Base-by-base conservation (phyloP, 2,329 filamentous ascomycete species). In the Neopestalotiopsis rosae region DNA sequence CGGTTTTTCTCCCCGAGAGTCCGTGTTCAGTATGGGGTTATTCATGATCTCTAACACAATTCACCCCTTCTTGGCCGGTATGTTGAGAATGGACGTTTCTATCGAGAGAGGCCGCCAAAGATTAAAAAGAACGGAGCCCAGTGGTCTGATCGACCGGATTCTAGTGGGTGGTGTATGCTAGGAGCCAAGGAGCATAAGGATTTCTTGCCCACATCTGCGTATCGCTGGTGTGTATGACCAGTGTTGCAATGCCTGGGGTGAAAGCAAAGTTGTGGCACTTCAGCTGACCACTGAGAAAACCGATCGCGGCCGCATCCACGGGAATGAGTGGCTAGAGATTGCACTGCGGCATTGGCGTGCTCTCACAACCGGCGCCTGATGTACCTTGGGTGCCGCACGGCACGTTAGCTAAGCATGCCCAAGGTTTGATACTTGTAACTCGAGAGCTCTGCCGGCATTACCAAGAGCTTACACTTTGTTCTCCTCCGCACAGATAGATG, bases 241-340 rank as follows among this genome's bases (percentile, higher is more conserved):
- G 24, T 30, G 57, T 59, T 34, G 57, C 57, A 59, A 34, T 52
- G 57, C 57, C 24, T 59, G 24, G 24, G 57, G 17, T 59, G 57
- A 30, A 59, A 34, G 30, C 30, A 59, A 34, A 59, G 57, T 59
- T 30, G 57, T 59, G 57, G 57, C 57, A 59, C 57, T 34, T 59
- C 24, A 30, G 57, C 57, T 30, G 57, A 34, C 57, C 57, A 30
- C 57, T 34, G 57, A 30, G 45, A 52, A 52, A n/a, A 52, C 45
- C 45, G 45, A 52, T 14, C 45, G 45, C 30, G 57, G 24, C 12
- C 57, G 57, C 17, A 34, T 59, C 57, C 57, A 59, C 30, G 13
- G 30, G 24, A 28, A 59, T 17, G 24, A 30, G 30, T 59, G 57
- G 24, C 17, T 24, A 34, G 30, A n/a, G 30, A 59, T 30, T 28